phyloP scores from a whole-genome alignment of 1,284 basidiomycete species.

The Austroboletus novae-zelandiae region DNA sequence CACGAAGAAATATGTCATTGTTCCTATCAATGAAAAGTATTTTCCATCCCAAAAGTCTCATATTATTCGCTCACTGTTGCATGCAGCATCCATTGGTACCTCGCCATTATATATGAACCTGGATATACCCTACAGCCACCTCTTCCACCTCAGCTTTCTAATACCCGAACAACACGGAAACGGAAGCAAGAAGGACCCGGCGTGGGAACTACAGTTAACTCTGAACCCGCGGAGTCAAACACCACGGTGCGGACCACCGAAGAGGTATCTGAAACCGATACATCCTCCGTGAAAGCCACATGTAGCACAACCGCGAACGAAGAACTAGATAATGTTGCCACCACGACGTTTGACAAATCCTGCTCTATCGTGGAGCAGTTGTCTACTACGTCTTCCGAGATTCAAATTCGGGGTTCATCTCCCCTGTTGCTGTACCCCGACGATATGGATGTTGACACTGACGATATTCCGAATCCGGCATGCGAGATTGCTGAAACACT shows the following conservation, averaged over 20 bases:
- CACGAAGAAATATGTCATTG: constrained; percentile 86
- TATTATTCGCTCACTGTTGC: constrained; percentile 9
- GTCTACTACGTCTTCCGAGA: constrained; percentile 5
- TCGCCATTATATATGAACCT: constrained; percentile 91
- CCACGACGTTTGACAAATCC: constrained; percentile 18
- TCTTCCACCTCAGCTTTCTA: constrained; percentile 27
- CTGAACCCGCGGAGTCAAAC: neutral
- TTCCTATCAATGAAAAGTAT: constrained; percentile 96
- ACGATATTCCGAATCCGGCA: neutral
- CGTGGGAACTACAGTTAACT: neutral
- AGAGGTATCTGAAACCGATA: constrained; percentile 14
- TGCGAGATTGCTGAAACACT: neutral
- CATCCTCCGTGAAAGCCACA: constrained; percentile 15
- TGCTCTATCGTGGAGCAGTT: constrained; percentile 21
- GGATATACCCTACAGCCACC: constrained; percentile 53
- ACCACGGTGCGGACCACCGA: neutral
- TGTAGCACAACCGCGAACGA: constrained; percentile 15
- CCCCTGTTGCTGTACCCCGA: constrained; percentile 22
- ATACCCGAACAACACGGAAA: constrained; percentile 30
- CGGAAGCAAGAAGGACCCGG: constrained; percentile 20
- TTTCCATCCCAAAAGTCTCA: constrained; percentile 22
- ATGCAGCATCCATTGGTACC: constrained; percentile 91
- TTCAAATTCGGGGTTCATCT: constrained; percentile 13
- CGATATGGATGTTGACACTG: constrained; percentile 29
- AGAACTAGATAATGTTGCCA: constrained; percentile 21